Evolutionary conservation across 306 rosid species (phyloP).

Genomic region (Rosa lucieae): DNA sequence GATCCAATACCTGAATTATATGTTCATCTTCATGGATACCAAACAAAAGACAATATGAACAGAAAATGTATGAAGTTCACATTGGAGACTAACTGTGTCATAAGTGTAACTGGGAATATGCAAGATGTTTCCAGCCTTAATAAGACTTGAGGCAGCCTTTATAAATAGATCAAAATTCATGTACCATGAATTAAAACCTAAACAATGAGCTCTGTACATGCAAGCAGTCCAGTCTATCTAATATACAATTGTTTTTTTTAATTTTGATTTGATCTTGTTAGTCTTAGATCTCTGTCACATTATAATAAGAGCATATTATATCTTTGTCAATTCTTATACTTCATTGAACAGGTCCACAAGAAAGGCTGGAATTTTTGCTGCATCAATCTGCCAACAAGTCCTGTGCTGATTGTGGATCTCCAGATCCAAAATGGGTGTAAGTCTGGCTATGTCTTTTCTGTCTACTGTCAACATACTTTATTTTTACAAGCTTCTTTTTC

Average conservation of each 20-base stretch:
- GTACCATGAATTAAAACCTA: neutral
- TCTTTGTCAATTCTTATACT: slow-evolving; percentile 14
- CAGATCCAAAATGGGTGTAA: slow-evolving; percentile 98
- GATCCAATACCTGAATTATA: neutral
- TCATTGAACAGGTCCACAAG: slow-evolving; percentile 56
- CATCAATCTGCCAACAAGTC: slow-evolving; percentile 49
- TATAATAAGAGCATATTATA: neutral
- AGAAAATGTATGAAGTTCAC: neutral
- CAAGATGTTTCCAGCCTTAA: neutral
- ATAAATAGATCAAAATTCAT: neutral
- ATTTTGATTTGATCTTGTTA: neutral
- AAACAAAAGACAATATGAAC: neutral
- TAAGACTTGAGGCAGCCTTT: neutral
- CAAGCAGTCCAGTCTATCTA: neutral
- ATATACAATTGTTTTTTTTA: neutral
- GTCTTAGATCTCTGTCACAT: neutral
- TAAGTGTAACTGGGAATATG: neutral
- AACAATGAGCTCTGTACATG: neutral
- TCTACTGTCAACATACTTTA: neutral
- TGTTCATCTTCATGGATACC: neutral
- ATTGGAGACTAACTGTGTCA: neutral
- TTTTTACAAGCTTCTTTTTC: neutral
- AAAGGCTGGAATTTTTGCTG: slow-evolving; percentile 56
- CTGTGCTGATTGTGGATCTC: slow-evolving; percentile 94
- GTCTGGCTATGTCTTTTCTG: slow-evolving; percentile 21